Base-by-base conservation (phyloP, 2,329 filamentous ascomycete genomes). In the Fusarium miscanthi region DNA sequence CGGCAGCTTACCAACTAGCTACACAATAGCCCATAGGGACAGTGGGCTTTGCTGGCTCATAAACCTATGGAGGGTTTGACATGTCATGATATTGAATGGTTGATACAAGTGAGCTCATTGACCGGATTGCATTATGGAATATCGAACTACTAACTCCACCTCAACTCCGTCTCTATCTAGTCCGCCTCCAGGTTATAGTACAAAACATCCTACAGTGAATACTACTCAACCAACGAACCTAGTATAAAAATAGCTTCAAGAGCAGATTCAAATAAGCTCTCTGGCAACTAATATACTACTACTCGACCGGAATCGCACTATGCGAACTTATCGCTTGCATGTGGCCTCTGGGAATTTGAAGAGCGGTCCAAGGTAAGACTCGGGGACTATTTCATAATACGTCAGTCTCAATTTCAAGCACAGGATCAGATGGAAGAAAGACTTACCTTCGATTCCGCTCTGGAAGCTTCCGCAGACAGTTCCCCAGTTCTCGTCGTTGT, bases 401-500 rank as follows among this genome's bases (percentile, higher is more conserved):
- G 13, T 67, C 27, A 66, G 62, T 8, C 17, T 30, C 23, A 0
- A 6, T 19, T 0, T 3, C 4, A 27, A 2, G 17, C 0, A 0
- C 12, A 16, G 0, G 12, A 27, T 2, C 25, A 11, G 1, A 2
- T 8, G 8, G 9, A 2, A 1, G 7, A 3, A 3, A 7, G 3
- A 10, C 58, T 57, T 12, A 63, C 64, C 46, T 5, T 59, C 58
- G 5, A 69, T 31, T 25, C 58, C 49, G 0, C 6, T 19, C 3
- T 35, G 19, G 25, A 69, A 69, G 30, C 66, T 69, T n/a, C 66
- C 59, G 16, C 66, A 69, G 2, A 63, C 43, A 0, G 43, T 42
- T 19, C 57, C 57, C 66, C 66, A 69, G 6, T 42, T 42, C 7
- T 37, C 17, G 21, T 69, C 66, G 16, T 69, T 69, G 13, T 69